These are phyloP conservation scores for Penicillium sp. DNA, from an alignment of 2,329 filamentous ascomycete genomes.

Conservation along the genomic window DNA sequence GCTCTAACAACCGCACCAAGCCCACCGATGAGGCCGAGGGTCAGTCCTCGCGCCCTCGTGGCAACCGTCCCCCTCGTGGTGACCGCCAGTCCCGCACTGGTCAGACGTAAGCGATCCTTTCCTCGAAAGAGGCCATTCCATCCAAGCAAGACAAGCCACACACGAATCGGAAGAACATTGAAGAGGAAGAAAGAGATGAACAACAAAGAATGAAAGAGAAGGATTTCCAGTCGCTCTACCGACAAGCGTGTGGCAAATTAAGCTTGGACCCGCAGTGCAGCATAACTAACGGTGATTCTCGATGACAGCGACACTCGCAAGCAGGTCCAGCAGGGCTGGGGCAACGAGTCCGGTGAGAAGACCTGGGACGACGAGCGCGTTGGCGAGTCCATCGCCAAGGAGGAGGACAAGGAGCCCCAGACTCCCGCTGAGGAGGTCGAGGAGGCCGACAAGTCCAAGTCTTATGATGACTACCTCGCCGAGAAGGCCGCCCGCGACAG, in stretches of 20 bases:
- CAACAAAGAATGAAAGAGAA: background rate
- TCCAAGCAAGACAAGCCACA: background rate
- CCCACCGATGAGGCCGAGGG: constrained; percentile 67
- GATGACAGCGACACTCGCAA: constrained; percentile 43
- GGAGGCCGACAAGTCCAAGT: constrained; percentile 85
- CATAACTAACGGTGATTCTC: constrained; percentile 21
- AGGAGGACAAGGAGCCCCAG: constrained; percentile 73
- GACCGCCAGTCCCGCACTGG: constrained; percentile 65
- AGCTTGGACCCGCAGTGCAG: background rate
- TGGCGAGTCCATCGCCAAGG: constrained; percentile 83
- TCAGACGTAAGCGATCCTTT: constrained; percentile 53
- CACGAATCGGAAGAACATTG: background rate
- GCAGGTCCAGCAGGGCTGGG: constrained; percentile 79
- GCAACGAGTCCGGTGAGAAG: constrained; percentile 74
- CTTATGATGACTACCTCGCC: constrained; percentile 84
- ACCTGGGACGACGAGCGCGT: constrained; percentile 91
- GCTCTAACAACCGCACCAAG: constrained; percentile 78
- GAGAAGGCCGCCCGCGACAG: constrained; percentile 70
- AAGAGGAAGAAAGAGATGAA: background rate
- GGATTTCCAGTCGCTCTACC: background rate
- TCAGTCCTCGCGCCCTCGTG: constrained; percentile 45
- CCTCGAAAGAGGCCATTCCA: background rate
- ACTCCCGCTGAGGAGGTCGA: constrained; percentile 47
- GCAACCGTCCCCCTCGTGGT: constrained; percentile 44
- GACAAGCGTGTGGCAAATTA: background rate